Base-by-base conservation (phyloP, 306 rosid species). In the Hippophae tibetana region DNA sequence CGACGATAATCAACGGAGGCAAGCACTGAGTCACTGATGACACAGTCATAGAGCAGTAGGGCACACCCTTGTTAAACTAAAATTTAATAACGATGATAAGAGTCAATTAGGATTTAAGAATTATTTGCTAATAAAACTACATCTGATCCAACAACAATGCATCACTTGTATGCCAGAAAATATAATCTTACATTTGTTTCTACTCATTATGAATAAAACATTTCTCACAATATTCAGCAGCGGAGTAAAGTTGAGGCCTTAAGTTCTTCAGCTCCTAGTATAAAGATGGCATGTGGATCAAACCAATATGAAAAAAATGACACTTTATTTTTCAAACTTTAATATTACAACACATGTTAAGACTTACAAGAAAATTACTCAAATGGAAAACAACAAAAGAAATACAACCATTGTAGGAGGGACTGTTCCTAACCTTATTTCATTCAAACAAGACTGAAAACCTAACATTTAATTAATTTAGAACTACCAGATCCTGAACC, bases 211-310 rank as follows among this genome's bases (percentile, higher is more conserved):
- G 84, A 57, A 87, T 84, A 76, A 81, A 92, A 7, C 96, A 81
- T 55, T 87, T 87, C 65, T 87, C 96, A 50, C 95, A 92, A 69
- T 87, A 92, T 44, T 92, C 96, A 7, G 98, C 95, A 57, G 98
- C 98, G 61, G 96, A 87, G 80, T 92, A 87, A 38, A 92, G 88
- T 66, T 92, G 96, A 75, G 95, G 95, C 81, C 88, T 85, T 62
- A 87, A 73, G 76, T 83, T 92, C 83, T 87, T 92, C 67, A 87
- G 85, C 65, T 92, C 98, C 98, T 92, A 89, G 74, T 75, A 7
- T 41, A 54, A 72, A 54, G 66, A 73, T 5, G 56, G 56, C 50
- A 59, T 9, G 56, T 63, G 64, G 47, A 70, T 50, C 65, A 74
- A 43, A 71, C 44, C 51, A 43, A 52, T 38, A 51, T 9, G 27